Conservation (phyloP, 352 stramenopile species). For the Globisporangium nodosum region DNA sequence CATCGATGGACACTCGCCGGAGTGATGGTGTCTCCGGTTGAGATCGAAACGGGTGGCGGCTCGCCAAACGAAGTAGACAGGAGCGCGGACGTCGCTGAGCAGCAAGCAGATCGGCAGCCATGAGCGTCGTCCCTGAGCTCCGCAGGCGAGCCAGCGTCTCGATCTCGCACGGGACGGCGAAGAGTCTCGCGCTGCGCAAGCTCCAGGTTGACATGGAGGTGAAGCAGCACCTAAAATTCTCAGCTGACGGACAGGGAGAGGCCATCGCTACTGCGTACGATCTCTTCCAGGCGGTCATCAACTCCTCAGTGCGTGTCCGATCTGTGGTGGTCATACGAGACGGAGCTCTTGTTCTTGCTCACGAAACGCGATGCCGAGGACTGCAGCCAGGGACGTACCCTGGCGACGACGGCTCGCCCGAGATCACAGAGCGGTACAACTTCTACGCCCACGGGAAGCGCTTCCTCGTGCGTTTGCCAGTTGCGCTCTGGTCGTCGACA, state of each 20-base stretch:
- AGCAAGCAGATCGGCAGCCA: background rate
- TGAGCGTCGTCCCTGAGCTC: background rate
- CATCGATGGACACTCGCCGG: too few relatives aligned
- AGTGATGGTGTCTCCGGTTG: too few relatives aligned
- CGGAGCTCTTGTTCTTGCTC: background rate
- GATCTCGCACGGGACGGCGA: conserved; percentile 4
- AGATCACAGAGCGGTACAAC: conserved; percentile 33
- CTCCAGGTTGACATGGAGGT: conserved; percentile 12
- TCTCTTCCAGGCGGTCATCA: conserved; percentile 27
- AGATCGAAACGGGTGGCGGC: too few relatives aligned
- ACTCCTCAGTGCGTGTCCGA: conserved; percentile 16
- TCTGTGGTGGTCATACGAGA: too few relatives aligned
- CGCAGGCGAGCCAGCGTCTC: conserved; percentile 1
- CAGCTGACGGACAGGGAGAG: too few relatives aligned
- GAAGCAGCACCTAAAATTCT: background rate
- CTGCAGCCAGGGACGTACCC: conserved; percentile 13
- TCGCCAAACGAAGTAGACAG: too few relatives aligned
- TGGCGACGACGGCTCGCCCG: conserved; percentile 14
- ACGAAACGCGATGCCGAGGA: background rate
- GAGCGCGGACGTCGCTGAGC: too few relatives aligned
- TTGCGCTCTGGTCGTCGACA: background rate
- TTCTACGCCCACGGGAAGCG: conserved; percentile 56
- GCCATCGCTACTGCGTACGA: conserved; percentile 9
- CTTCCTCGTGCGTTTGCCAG: conserved; percentile 31
- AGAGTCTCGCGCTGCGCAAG: conserved; percentile 15